Evolutionary conservation across 495 filamentous ascomycete genomes (phyloP).

Genomic region (Podospora pseudoanserina): DNA sequence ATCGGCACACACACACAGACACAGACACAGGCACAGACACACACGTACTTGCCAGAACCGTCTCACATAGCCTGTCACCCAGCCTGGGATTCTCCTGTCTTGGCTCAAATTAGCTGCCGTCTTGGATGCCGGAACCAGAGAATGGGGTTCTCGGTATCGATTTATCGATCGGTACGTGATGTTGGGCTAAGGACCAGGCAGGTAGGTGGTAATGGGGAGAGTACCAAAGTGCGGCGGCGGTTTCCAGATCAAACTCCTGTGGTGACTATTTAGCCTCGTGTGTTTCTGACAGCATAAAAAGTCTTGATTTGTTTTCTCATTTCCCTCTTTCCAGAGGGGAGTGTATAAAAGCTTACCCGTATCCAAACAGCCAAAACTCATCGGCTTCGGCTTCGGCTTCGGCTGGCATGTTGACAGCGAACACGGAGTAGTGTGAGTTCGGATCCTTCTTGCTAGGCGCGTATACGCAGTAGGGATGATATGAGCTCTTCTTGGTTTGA

Average conservation of each 20-base stretch:
- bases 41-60: constrained; percentile 90
- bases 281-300: background rate
- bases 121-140: constrained; percentile 11
- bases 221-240: constrained; percentile 92
- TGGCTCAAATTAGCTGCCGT: constrained; percentile 24
- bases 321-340: background rate
- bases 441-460: too few species aligned
- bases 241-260: constrained; percentile 95
- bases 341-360: constrained; percentile 59
- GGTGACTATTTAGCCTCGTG: constrained; percentile 27
- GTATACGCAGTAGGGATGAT: too few species aligned
- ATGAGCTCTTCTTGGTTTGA: constrained; percentile 16
- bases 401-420: constrained; percentile 20
- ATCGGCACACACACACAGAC: background rate
- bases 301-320: background rate
- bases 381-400: constrained; percentile 20
- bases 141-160: constrained; percentile 1
- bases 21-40: background rate
- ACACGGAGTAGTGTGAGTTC: background rate
- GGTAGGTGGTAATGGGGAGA: background rate
- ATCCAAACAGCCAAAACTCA: constrained; percentile 89
- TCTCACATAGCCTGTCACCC: constrained; percentile 89
- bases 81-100: constrained; percentile 87
- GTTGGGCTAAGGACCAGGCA: background rate
- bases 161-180: background rate